phyloP scores from a whole-genome alignment of 306 rosid species.

The Quercus parvula region DNA sequence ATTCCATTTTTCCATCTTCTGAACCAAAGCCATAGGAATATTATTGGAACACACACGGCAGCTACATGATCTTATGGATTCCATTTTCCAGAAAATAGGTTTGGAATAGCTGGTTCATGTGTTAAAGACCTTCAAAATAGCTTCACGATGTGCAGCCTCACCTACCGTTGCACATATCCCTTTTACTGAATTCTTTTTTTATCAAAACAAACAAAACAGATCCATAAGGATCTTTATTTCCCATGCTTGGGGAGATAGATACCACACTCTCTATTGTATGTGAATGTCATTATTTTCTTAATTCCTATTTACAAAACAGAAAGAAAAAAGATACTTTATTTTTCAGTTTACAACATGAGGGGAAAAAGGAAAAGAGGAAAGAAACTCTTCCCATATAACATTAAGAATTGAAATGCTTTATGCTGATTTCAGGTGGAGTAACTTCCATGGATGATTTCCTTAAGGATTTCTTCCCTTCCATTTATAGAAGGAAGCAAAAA shows the following conservation, averaged over 20 bases:
- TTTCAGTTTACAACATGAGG: neutral
- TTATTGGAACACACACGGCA: neutral
- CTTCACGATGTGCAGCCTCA: conserved; percentile 16
- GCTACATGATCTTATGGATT: neutral
- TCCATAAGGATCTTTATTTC: neutral
- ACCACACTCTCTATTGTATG: neutral
- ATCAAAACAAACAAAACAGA: neutral
- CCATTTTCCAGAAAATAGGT: neutral
- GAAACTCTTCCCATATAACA: neutral
- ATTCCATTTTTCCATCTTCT: too few relatives aligned
- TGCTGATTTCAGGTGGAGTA: conserved; percentile 67
- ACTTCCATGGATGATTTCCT: conserved; percentile 95
- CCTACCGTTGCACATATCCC: neutral
- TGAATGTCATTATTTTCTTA: neutral
- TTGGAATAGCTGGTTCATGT: neutral
- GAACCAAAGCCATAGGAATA: neutral
- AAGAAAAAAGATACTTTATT: neutral
- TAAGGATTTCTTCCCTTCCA: conserved; percentile 65
- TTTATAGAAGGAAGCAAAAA: conserved; percentile 59
- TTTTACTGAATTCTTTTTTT: neutral
- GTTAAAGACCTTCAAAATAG: neutral
- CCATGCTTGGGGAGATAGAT: too few relatives aligned
- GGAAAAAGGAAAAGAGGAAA: neutral
- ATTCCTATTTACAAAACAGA: neutral
- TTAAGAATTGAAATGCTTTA: neutral